Conservation (phyloP, 1,139 yeast species). For the Debaryomyces udenii region DNA sequence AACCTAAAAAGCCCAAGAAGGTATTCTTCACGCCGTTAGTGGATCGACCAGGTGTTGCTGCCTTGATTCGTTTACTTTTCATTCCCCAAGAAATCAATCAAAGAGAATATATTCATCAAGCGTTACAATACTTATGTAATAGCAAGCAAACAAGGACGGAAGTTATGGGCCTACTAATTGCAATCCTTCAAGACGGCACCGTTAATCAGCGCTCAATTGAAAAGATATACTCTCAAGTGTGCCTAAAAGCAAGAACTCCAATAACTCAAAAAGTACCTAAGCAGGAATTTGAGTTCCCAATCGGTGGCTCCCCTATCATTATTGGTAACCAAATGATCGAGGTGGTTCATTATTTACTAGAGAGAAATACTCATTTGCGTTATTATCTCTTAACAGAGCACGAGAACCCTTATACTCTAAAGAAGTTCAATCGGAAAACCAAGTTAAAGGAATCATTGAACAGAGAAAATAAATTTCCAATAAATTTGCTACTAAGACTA, state of each 20-base stretch:
- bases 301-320: slow-evolving; percentile 65
- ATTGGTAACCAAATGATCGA: slow-evolving; percentile 82
- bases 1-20: slow-evolving; percentile 26
- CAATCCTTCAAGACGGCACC: slow-evolving; percentile 76
- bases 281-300: slow-evolving; percentile 46
- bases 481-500: slow-evolving; percentile 66
- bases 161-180: slow-evolving; percentile 67
- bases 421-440: slow-evolving; percentile 43
- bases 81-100: slow-evolving; percentile 71
- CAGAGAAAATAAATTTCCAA: slow-evolving; percentile 64
- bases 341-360: slow-evolving; percentile 70
- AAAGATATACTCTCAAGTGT: slow-evolving; percentile 61
- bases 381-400: slow-evolving; percentile 82
- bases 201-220: slow-evolving; percentile 63
- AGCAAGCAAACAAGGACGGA: slow-evolving; percentile 82
- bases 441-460: slow-evolving; percentile 40
- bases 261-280: slow-evolving; percentile 16
- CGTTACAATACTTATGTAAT: slow-evolving; percentile 68
- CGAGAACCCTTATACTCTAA: slow-evolving; percentile 58
- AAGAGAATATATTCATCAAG: slow-evolving; percentile 66
- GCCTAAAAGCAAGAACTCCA: slow-evolving; percentile 34
- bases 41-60: slow-evolving; percentile 76
- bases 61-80: slow-evolving; percentile 71
- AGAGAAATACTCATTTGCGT: slow-evolving; percentile 68
- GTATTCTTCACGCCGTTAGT: slow-evolving; percentile 65